Evolutionary conservation across 306 rosid species (phyloP), one percentile per base, ranked within the genome.

Genomic region (Hippophae rhamnoides): DNA sequence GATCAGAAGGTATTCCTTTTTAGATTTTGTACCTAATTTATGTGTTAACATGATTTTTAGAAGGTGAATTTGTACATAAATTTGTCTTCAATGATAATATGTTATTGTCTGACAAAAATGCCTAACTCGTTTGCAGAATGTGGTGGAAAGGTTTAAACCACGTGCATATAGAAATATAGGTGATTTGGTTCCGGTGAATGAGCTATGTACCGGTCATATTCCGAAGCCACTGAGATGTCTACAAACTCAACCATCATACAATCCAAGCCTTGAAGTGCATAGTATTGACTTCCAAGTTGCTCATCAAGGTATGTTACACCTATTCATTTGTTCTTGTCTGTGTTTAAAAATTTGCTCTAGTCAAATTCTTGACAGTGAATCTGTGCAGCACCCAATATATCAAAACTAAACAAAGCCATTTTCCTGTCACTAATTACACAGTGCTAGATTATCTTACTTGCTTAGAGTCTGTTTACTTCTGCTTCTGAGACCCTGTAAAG

Each of bases 231-330:
- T 41, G 6, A 53, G 75, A 64, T 42, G 54, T 69, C 65, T 47
- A 56, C 61, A 62, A 62, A 13, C 71, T 59, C 57, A 62, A 1
- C 73, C 66, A 7, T 52, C 56, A 27, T 25, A 10, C 31, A 53
- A 31, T 62, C 67, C 66, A 62, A 68, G 63, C 47, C 73, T 67
- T 31, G 79, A 48, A 51, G 57, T 60, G 52, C 76, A 56, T 41
- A 64, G 27, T 25, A 8, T 6, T 65, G 47, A 61, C 9, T 61
- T 47, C 31, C 38, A 31, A 31, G 38, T 31, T 31, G 38, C 38
- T 31, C 38, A 31, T 31, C 38, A 31, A 31, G 38, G 38, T 18
- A 18, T 18, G 1, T 18, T 18, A 18, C 1, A 18, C 23, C 23
- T 18, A 18, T 18, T 18, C 23, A 18, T 31, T 31, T 31, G 38